Percentiles rank a stretch among this genome's conserved stretches.
Evolutionary conservation across 2,329 filamentous ascomycete species (phyloP).

Genomic region (Coniella vitis): DNA sequence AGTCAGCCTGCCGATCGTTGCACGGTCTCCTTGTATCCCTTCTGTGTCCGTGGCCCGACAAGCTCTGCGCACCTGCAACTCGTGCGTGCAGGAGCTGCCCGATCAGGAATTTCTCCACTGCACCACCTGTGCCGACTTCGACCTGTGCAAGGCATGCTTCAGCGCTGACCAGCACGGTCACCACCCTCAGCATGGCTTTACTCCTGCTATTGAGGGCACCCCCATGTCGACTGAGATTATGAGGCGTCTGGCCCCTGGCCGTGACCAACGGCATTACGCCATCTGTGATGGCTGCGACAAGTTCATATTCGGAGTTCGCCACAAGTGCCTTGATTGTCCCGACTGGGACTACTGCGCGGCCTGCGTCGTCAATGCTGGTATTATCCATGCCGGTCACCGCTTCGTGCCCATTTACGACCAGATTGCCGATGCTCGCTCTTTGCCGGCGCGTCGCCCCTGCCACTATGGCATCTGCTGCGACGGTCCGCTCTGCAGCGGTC

Average conservation of each 20-base stretch:
- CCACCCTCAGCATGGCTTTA: slow-evolving; percentile 79
- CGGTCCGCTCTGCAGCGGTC: slow-evolving; percentile 72
- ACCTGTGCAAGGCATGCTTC: slow-evolving; percentile 83
- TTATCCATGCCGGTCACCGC: slow-evolving; percentile 74
- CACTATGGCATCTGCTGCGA: slow-evolving; percentile 93
- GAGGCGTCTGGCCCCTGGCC: slow-evolving; percentile 68
- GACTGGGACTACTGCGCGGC: slow-evolving; percentile 92
- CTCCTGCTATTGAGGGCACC: slow-evolving; percentile 57
- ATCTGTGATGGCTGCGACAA: slow-evolving; percentile 93
- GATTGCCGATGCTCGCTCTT: slow-evolving; percentile 28
- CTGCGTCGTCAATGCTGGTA: slow-evolving; percentile 61
- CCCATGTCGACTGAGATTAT: slow-evolving; percentile 54
- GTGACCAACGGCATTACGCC: slow-evolving; percentile 75
- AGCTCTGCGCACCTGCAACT: slow-evolving; percentile 61
- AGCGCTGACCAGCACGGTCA: slow-evolving; percentile 74
- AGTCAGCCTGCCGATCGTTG: neutral
- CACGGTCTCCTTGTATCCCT: neutral
- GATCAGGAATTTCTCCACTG: slow-evolving; percentile 84
- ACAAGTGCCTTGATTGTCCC: slow-evolving; percentile 95
- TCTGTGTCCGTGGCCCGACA: neutral
- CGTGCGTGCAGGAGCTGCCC: slow-evolving; percentile 59
- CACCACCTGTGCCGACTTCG: slow-evolving; percentile 77
- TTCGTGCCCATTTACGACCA: slow-evolving; percentile 82
- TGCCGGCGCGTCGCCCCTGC: slow-evolving; percentile 37
- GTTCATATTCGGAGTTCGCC: slow-evolving; percentile 78